Conservation (phyloP, 2,329 filamentous ascomycete genomes). For the Fusarium anthophilum region DNA sequence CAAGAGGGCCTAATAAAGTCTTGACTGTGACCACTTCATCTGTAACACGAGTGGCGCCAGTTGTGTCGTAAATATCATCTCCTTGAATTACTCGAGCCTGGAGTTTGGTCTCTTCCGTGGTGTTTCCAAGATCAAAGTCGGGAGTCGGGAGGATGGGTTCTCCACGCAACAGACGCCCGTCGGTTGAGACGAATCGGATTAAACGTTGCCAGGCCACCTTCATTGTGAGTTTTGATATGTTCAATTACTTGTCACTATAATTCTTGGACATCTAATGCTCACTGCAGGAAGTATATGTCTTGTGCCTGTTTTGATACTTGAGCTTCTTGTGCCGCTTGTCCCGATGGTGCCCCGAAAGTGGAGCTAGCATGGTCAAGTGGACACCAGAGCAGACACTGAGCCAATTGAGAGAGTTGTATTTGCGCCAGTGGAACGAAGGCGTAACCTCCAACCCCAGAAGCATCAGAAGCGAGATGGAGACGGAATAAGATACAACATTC, state of each 20-base stretch:
- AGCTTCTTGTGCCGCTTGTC: neutral
- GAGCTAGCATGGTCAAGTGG: neutral
- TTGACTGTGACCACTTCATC: conserved; percentile 65
- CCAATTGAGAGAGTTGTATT: neutral
- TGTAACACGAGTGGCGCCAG: conserved; percentile 58
- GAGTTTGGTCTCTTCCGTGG: conserved; percentile 57
- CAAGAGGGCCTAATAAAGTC: conserved; percentile 62
- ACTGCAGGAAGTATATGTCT: neutral
- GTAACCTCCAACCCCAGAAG: neutral
- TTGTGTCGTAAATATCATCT: conserved; percentile 58
- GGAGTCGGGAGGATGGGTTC: conserved; percentile 58
- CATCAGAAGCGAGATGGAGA: neutral
- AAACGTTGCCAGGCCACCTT: conserved; percentile 58
- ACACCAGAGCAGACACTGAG: neutral
- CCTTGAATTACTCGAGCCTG: conserved; percentile 63
- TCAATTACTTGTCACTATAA: neutral
- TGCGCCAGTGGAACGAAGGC: neutral
- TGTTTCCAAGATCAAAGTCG: conserved; percentile 56
- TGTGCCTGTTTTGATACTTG: neutral
- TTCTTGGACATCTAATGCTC: rapidly evolving
- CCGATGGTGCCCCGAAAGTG: neutral
- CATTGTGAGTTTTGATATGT: conserved; percentile 33
- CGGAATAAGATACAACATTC: neutral
- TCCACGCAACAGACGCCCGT: conserved; percentile 60
- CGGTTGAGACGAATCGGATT: conserved; percentile 63